Evolutionary conservation across 176 grass and related monocot genomes (phyloP), one percentile per base, ranked within the genome.

Genomic region (Miscanthus lutarioriparius): DNA sequence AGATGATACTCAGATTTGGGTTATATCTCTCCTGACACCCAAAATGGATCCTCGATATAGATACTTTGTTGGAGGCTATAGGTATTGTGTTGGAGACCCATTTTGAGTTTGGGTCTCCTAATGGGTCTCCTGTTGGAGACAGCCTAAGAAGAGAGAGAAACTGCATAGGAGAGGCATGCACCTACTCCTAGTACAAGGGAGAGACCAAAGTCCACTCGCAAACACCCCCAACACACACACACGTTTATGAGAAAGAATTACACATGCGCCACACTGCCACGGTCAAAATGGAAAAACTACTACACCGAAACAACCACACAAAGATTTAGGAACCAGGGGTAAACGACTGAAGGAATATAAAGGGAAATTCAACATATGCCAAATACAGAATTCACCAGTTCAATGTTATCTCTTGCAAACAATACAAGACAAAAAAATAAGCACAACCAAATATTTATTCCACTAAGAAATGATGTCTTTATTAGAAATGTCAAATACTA

Each of bases 391-490:
- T 40, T 69, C 14, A 43, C 36, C 3, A 73, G 10, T 62, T 80
- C 62, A 40, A 61, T 47, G 70, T 19, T 38, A 48, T 74, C 35
- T 65, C 35, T 79, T 36, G 20, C 26, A 67, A 70, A n/a, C 36
- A 38, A 88, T 78, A 83, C 72, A 15, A 26, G 49, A 53, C 37
- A 41, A 54, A 70, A 70, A 53, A 58, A 13, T 62, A 8, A 67
- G 78, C 26, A 38, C 15, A 79, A 44, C 35, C 25, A 61, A 44
- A 66, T 65, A 78, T 41, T 70, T 76, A 27, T 44, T 33, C 20
- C 38, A 76, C 38, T 47, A 82, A 35, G 37, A 40, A 15, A 62
- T 77, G 48, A 71, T 67, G 51, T 81, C 40, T 77, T 70, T 27
- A 75, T 37, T 66, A 80, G 32, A 51, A 43, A 40, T 20, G 74